These are phyloP conservation scores for Lactarius deliciosus DNA, from an alignment of 768 basidiomycete genomes.

Conservation along the genomic window DNA sequence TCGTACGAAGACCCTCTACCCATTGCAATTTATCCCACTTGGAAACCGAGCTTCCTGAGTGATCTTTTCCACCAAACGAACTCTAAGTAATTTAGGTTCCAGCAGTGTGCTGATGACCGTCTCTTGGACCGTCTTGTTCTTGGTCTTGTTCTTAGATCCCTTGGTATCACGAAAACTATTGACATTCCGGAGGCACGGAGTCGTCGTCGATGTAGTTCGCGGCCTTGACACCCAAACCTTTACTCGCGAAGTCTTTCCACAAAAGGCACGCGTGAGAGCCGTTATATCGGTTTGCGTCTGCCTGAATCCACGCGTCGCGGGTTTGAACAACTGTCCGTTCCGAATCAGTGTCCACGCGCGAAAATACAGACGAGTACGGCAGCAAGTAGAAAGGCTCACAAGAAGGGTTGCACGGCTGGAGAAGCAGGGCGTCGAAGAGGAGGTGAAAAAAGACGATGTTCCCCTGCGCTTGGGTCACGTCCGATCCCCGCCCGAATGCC, in stretches of 20 bases:
- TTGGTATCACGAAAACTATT: neutral
- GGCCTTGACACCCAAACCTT: constrained; percentile 47
- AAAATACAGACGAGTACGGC: too few relatives aligned
- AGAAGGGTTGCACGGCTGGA: constrained; percentile 51
- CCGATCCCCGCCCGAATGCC: constrained; percentile 36
- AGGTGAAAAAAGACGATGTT: constrained; percentile 53
- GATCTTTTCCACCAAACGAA: too few relatives aligned
- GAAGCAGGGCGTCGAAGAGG: constrained; percentile 49
- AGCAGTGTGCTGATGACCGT: too few relatives aligned
- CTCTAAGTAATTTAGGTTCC: too few relatives aligned
- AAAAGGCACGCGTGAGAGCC: constrained; percentile 48
- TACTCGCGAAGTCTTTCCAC: constrained; percentile 49
- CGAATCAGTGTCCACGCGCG: neutral
- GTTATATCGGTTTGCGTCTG: constrained; percentile 47
- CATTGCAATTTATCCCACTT: too few relatives aligned
- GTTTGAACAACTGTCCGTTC: constrained; percentile 41
- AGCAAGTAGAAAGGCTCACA: constrained; percentile 36
- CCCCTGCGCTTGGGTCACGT: constrained; percentile 41
- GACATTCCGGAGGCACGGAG: constrained; percentile 36
- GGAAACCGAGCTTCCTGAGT: too few relatives aligned
- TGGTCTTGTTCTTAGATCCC: too few relatives aligned
- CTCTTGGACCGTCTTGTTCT: too few relatives aligned
- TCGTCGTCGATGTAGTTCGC: constrained; percentile 36
- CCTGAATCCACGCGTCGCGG: constrained; percentile 53
- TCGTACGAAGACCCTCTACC: too few relatives aligned